phyloP scores from a whole-genome alignment of 2,329 filamentous ascomycete species.

The Talaromyces sp. region DNA sequence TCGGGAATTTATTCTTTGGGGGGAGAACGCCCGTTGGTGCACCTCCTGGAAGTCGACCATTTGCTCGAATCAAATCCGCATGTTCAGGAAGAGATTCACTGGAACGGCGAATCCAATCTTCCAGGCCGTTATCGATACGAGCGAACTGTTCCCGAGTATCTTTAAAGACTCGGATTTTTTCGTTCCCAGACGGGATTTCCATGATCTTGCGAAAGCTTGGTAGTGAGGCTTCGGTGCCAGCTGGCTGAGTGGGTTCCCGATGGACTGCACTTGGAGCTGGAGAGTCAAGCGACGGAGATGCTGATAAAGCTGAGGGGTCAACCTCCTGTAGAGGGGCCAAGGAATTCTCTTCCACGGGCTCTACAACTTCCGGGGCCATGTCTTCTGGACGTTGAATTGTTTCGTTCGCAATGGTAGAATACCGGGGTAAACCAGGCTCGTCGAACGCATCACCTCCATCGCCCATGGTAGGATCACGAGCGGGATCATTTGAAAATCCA shows the following conservation, averaged over 20 bases:
- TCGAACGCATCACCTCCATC: background rate
- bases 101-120: slow-evolving; percentile 52
- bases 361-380: background rate
- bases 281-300: background rate
- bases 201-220: slow-evolving; percentile 73
- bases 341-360: background rate
- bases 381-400: background rate
- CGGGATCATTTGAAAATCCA: background rate
- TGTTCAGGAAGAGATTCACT: slow-evolving; percentile 51
- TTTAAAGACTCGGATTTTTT: slow-evolving; percentile 71
- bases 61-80: slow-evolving; percentile 38
- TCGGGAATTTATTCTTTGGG: slow-evolving; percentile 37
- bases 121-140: slow-evolving; percentile 69
- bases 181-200: slow-evolving; percentile 58
- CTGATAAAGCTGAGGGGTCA: background rate
- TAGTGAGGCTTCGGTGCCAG: slow-evolving; percentile 36
- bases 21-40: slow-evolving; percentile 25
- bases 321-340: background rate
- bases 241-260: background rate
- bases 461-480: background rate
- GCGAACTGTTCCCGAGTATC: slow-evolving; percentile 68
- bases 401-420: background rate
- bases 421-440: background rate
- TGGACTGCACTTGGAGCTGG: background rate
- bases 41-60: slow-evolving; percentile 26